Evolutionary conservation across 2,329 filamentous ascomycete species (phyloP), one percentile per base, ranked within the genome.

Genomic region (Colletotrichum orbiculare): DNA sequence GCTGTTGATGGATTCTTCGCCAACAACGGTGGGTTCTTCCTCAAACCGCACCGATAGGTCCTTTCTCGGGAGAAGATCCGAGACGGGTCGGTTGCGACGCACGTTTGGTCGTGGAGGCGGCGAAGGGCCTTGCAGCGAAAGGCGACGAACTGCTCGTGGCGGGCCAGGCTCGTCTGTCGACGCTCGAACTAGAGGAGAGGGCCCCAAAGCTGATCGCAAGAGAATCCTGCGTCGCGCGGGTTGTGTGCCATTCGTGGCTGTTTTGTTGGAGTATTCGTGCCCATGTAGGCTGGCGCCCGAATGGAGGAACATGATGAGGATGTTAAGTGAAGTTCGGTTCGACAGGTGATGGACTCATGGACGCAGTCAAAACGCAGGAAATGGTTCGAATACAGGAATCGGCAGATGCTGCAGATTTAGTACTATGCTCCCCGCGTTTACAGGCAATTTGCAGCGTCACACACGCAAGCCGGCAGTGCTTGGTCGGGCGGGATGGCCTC

Each of bases 231-330:
- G 73, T 33, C 73, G 71, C 45, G 75, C 73, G 67, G 74, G 75
- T 59, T 75, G 68, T 43, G 73, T 71, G 17, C 17, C 54, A 25
- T 50, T 65, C 42, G 75, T 69, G 33, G 74, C 62, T 58, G 75
- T 71, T 48, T 76, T 75, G 61, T 75, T 74, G 37, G 85, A 86
- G 70, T 85, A 88, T 72, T 88, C 85, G 72, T 88, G 86, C 73
- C 85, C 86, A 71, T 88, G 85, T 17, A 88, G 78, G 75, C 85
- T 84, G 54, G 86, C 86, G 49, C 85, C 86, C 15, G 85, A 80
- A 71, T 88, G 86, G 39, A 88, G 76, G 71, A 88, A 86, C 86
- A 89, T 88, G 68, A 66, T 76, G 17, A 37, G 13, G 41, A 39
- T 54, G 25, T 38, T 60, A 59, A 35, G 54, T 59, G 8, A 43